Conservation (phyloP, 1,139 yeast genomes). For the Hyphopichia khmerensis region DNA sequence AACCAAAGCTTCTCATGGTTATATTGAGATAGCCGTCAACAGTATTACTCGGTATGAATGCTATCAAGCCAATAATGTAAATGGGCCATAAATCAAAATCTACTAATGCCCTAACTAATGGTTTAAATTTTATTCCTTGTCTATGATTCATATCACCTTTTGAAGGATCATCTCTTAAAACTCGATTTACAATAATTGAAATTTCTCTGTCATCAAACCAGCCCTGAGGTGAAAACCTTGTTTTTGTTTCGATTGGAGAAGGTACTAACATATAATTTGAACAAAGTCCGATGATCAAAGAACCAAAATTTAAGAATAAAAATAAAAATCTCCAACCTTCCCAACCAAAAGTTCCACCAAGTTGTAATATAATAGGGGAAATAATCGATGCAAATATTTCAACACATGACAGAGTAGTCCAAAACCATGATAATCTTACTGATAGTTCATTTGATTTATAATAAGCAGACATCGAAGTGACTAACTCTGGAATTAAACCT, state of each 20-base stretch:
- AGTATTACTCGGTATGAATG: slow-evolving; percentile 44
- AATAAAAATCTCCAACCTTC: slow-evolving; percentile 69
- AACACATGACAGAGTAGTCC: slow-evolving; percentile 44
- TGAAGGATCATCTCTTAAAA: slow-evolving; percentile 66
- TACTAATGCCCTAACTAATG: slow-evolving; percentile 39
- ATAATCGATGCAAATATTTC: slow-evolving; percentile 39
- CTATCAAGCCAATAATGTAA: slow-evolving; percentile 51
- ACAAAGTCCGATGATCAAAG: slow-evolving; percentile 53
- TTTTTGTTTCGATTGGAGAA: slow-evolving; percentile 55
- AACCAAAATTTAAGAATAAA: slow-evolving; percentile 59
- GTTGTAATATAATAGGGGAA: slow-evolving; percentile 46
- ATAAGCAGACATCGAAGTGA: slow-evolving; percentile 56
- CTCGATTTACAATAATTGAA: slow-evolving; percentile 59
- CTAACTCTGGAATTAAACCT: slow-evolving; percentile 56
- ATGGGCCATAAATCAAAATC: slow-evolving; percentile 65
- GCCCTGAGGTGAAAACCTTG: slow-evolving; percentile 48
- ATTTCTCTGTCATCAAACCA: slow-evolving; percentile 66
- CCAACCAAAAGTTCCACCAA: slow-evolving; percentile 35
- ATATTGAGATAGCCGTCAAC: slow-evolving; percentile 49
- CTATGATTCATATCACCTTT: slow-evolving; percentile 72
- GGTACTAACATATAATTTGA: slow-evolving; percentile 61
- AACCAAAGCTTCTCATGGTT: slow-evolving; percentile 52
- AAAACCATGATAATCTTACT: slow-evolving; percentile 49
- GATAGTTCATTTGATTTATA: slow-evolving; percentile 53
- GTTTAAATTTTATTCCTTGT: slow-evolving; percentile 48